Conservation (phyloP, 2,329 filamentous ascomycete genomes). For the Penicillium sp. region DNA sequence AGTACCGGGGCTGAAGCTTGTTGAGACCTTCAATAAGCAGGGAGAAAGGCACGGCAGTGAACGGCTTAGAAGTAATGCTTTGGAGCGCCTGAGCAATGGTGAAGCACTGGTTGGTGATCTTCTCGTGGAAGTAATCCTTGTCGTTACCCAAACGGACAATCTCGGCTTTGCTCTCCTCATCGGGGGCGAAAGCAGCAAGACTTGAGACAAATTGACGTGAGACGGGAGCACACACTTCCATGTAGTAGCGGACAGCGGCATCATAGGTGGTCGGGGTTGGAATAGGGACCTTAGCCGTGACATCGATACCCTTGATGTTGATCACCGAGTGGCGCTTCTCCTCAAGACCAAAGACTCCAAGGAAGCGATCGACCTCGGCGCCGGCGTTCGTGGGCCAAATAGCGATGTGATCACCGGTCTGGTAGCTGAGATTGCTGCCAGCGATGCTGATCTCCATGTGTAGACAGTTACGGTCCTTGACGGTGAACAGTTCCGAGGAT, state of each 20-base stretch:
- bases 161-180: constrained; percentile 78
- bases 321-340: constrained; percentile 80
- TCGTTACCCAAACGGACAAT: constrained; percentile 85
- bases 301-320: constrained; percentile 84
- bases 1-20: constrained; percentile 97
- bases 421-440: constrained; percentile 85
- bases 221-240: constrained; percentile 92
- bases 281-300: constrained; percentile 96
- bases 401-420: constrained; percentile 95
- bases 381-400: constrained; percentile 97
- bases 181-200: constrained; percentile 83
- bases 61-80: constrained; percentile 69
- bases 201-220: constrained; percentile 92
- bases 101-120: constrained; percentile 75
- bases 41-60: constrained; percentile 86
- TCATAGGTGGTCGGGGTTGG: constrained; percentile 96
- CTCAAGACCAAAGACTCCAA: constrained; percentile 71
- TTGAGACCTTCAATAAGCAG: constrained; percentile 88
- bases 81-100: constrained; percentile 87
- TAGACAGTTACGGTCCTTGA: constrained; percentile 88
- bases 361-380: constrained; percentile 84
- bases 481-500: constrained; percentile 85
- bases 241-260: constrained; percentile 87
- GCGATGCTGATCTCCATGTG: constrained; percentile 94
- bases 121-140: constrained; percentile 91